Conservation (phyloP, 768 basidiomycete genomes). For the Hysterangium stoloniferum region DNA sequence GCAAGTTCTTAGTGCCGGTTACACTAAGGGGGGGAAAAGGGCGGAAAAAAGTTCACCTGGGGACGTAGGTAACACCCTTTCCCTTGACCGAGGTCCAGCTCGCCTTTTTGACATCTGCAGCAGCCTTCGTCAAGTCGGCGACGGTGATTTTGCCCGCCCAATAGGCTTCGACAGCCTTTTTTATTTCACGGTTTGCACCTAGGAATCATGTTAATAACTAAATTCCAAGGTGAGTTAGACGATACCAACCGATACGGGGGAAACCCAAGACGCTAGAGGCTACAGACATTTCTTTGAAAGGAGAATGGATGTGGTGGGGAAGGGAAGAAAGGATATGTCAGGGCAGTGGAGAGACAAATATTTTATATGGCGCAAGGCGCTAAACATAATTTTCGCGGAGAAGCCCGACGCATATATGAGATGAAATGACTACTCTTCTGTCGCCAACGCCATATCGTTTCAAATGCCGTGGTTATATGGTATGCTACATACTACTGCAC, state of each 20-base stretch:
- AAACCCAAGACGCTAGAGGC: conserved; percentile 83
- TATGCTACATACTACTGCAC: too few relatives aligned
- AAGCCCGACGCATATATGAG: too few relatives aligned
- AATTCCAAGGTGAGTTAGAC: neutral
- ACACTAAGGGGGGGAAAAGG: neutral
- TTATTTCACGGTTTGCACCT: conserved; percentile 93
- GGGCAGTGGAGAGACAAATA: neutral
- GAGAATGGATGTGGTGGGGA: neutral
- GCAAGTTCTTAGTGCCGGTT: conserved; percentile 9
- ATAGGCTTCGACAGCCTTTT: conserved; percentile 97
- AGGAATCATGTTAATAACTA: conserved; percentile 1
- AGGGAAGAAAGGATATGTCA: neutral
- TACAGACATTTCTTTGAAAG: neutral
- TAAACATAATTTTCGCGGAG: neutral
- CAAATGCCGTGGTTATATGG: too few relatives aligned
- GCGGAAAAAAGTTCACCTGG: conserved; percentile 53
- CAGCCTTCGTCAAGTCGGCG: conserved; percentile 80
- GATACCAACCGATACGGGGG: conserved; percentile 71
- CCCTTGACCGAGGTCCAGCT: conserved; percentile 84
- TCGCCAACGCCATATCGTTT: too few relatives aligned
- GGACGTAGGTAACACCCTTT: conserved; percentile 82
- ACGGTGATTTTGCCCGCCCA: conserved; percentile 90
- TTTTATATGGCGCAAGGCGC: conserved; percentile 7
- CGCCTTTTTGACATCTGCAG: conserved; percentile 79
- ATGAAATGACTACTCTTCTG: too few relatives aligned